Evolutionary conservation across 2,329 filamentous ascomycete genomes (phyloP), one percentile per base, ranked within the genome.

Genomic region (Fusarium illudens): DNA sequence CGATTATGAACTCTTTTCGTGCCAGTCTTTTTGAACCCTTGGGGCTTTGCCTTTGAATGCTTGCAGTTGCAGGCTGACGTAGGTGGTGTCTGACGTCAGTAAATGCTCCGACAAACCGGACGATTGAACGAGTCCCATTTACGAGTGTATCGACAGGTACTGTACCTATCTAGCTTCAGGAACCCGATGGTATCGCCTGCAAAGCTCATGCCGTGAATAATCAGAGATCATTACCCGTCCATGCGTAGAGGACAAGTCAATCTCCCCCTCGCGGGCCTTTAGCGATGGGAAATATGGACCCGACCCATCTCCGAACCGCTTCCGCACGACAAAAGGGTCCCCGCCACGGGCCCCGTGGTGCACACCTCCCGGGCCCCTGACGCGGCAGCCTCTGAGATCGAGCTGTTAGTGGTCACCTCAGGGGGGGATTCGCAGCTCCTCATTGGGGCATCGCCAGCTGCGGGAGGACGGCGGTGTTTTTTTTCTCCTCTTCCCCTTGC

Each of bases 71-170:
- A 22, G 32, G 39, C 65, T 68, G 65, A 69, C 57, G 65, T 68
- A 66, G 57, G 49, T 59, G 27, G 52, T 49, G 32, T 58, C 61
- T 68, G 61, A 68, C 65, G 65, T 68, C 57, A 68, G 61, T 44
- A 27, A 27, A 44, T 44, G 13, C 39, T 44, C 39, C 39, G 39
- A 44, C 22, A 27, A 44, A 22, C 39, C 39, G 22, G 10, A 44
- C 39, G 9, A 44, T 20, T 25, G 20, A 44, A 25, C 39, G 22
- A 44, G 39, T 44, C 39, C 20, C 39, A 15, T 27, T 22, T 44
- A 27, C 22, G 10, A 2, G 39, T 8, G 15, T 15, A 44, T 27
- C 6, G 25, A 17, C 9, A 44, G 6, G n/a, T 27, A 27, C 27
- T 15, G 11, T 10, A n/a, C n/a, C n/a, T 25, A 17, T 27, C 11